These are phyloP conservation scores for Apiospora hydei DNA, from an alignment of 2,329 filamentous ascomycete species.

Conservation along the genomic window DNA sequence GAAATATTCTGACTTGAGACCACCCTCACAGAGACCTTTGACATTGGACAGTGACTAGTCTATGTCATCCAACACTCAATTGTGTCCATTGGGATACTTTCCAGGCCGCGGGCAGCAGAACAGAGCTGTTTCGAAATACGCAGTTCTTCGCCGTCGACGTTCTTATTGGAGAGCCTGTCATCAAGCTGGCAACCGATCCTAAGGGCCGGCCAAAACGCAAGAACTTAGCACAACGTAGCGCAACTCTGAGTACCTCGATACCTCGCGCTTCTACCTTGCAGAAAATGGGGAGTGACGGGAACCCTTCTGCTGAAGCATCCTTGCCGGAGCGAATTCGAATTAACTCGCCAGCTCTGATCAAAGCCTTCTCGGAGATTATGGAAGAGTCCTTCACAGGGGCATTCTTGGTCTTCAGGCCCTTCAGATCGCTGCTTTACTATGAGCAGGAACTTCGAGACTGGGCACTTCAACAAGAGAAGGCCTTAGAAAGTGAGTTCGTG, in stretches of 20 bases:
- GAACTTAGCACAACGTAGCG: too few relatives aligned
- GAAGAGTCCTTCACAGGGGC: not conserved
- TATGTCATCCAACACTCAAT: not conserved
- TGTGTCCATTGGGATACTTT: not conserved
- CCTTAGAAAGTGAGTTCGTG: too few relatives aligned
- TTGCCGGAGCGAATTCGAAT: constrained; percentile 1
- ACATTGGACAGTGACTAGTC: too few relatives aligned
- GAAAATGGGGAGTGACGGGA: too few relatives aligned
- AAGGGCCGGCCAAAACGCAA: not conserved
- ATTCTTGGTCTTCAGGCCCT: not conserved
- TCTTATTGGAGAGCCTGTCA: not conserved
- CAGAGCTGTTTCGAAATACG: not conserved
- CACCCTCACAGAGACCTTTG: too few relatives aligned
- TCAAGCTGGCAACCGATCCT: not conserved
- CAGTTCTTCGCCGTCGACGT: not conserved
- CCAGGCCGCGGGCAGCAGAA: not conserved
- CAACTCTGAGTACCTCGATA: too few relatives aligned
- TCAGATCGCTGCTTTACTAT: not conserved
- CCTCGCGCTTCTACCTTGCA: too few relatives aligned
- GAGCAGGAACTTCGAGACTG: not conserved
- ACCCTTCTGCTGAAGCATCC: not conserved
- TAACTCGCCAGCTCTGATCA: not conserved
- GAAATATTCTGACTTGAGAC: too few relatives aligned
- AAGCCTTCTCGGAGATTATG: not conserved
- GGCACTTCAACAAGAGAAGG: not conserved